These are phyloP conservation scores for Periconia digitata DNA, from an alignment of 2,329 filamentous ascomycete species.

Conservation along the genomic window DNA sequence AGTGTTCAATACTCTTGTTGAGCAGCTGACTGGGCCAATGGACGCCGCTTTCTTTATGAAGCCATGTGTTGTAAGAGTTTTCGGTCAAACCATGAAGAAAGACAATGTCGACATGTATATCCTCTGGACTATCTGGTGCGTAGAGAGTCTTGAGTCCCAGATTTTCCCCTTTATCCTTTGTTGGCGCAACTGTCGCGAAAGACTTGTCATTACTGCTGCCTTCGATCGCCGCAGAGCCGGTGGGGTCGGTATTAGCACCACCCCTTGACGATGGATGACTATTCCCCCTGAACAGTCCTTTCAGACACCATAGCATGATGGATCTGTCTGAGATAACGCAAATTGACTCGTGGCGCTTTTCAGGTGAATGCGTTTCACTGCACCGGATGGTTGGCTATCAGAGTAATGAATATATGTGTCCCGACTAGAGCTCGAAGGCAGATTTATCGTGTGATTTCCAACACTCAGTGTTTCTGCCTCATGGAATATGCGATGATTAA, in stretches of 20 bases:
- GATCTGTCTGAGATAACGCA: no score
- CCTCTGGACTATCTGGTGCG: background rate
- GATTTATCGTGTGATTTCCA: no score
- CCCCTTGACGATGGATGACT: background rate
- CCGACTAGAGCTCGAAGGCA: no score
- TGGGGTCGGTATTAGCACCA: background rate
- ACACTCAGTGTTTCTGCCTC: no score
- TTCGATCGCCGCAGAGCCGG: background rate
- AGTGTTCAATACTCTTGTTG: slow-evolving; percentile 6
- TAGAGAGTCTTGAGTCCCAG: slow-evolving; percentile 1
- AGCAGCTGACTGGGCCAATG: slow-evolving; percentile 16
- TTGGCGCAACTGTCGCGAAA: background rate
- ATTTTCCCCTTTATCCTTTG: background rate
- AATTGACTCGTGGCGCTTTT: no score
- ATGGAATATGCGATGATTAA: no score
- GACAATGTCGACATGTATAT: slow-evolving; percentile 9
- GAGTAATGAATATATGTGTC: no score
- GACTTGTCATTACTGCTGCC: background rate
- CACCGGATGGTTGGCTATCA: no score
- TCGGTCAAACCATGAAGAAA: slow-evolving; percentile 23
- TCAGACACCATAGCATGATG: background rate
- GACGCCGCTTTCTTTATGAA: background rate
- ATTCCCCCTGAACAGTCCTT: background rate
- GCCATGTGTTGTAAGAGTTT: slow-evolving; percentile 16
- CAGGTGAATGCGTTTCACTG: background rate